A percentile compares a stretch with the other conserved stretches of the same genome.
Evolutionary conservation across 2,329 filamentous ascomycete species (phyloP).

Genomic region (Pseudogymnoascus sp.): DNA sequence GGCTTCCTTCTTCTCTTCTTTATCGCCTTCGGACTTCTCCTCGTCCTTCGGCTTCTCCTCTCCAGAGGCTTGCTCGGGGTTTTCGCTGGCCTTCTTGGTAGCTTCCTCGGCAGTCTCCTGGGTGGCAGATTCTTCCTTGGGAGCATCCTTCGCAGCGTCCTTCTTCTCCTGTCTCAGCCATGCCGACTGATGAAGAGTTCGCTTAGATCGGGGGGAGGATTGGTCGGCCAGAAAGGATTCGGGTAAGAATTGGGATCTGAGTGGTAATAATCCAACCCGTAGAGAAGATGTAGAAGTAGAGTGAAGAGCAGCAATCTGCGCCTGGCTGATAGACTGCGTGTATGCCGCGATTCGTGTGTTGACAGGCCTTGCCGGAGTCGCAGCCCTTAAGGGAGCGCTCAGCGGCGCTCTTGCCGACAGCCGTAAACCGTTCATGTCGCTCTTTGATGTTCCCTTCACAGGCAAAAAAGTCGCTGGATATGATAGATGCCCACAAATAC

Average conservation of each 20-base stretch:
- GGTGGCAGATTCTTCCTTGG: constrained; percentile 12
- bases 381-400: constrained; percentile 23
- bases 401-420: constrained; percentile 20
- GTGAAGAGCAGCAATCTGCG: constrained; percentile 19
- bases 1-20: constrained; percentile 52
- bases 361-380: constrained; percentile 26
- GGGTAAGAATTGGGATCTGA: constrained; percentile 33
- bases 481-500: neutral
- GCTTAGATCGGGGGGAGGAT: constrained; percentile 9
- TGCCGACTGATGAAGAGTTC: constrained; percentile 21
- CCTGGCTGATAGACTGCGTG: constrained; percentile 29
- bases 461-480: neutral
- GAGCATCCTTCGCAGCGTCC: constrained; percentile 1
- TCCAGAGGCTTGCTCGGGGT: constrained; percentile 19
- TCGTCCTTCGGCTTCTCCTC: constrained; percentile 37
- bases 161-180: constrained; percentile 22
- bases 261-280: constrained; percentile 22
- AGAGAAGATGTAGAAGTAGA: constrained; percentile 23
- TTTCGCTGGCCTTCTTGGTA: constrained; percentile 30
- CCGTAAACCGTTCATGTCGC: constrained; percentile 25
- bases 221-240: constrained; percentile 19
- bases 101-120: constrained; percentile 24
- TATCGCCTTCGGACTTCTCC: constrained; percentile 37
- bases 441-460: constrained; percentile 10
- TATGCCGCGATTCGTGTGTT: constrained; percentile 24